These are phyloP conservation scores for Elongisporangium senticosum DNA, from an alignment of 352 stramenopile genomes.

Conservation along the genomic window DNA sequence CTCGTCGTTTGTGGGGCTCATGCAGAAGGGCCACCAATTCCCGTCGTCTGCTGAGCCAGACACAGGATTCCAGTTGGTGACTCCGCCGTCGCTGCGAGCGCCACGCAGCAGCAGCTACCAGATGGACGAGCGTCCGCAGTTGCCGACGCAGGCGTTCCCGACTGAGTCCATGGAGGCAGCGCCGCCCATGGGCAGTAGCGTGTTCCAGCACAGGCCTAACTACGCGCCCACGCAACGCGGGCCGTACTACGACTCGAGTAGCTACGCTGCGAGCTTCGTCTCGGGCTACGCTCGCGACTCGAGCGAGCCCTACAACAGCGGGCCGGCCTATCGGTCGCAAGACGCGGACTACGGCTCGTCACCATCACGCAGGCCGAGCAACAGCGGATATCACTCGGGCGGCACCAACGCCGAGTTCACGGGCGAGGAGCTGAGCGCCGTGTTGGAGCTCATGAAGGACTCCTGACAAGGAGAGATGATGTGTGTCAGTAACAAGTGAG, in stretches of 20 bases:
- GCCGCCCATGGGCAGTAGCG: constrained; percentile 5
- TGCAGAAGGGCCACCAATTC: neutral
- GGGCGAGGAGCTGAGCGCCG: constrained; percentile 39
- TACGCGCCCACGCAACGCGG: constrained; percentile 13
- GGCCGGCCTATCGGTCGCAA: neutral
- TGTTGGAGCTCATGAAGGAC: constrained; percentile 46
- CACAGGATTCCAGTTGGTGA: neutral
- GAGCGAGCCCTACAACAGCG: constrained; percentile 20
- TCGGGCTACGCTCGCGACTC: constrained; percentile 25
- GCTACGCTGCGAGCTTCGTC: constrained; percentile 4
- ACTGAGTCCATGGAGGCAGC: constrained; percentile 29
- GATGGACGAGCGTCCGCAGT: constrained; percentile 32
- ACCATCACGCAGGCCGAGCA: constrained; percentile 13
- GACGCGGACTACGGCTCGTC: constrained; percentile 21
- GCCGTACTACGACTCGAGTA: constrained; percentile 22
- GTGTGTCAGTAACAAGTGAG: neutral
- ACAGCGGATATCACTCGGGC: constrained; percentile 11
- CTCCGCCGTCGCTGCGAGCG: neutral
- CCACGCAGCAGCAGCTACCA: neutral
- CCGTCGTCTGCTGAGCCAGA: neutral
- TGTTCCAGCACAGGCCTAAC: neutral
- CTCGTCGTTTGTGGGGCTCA: neutral
- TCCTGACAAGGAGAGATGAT: constrained; percentile 11
- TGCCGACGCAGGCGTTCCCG: constrained; percentile 53
- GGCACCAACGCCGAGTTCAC: constrained; percentile 29